Evolutionary conservation across 768 basidiomycete genomes (phyloP).

Genomic region (Leccinum broughii): DNA sequence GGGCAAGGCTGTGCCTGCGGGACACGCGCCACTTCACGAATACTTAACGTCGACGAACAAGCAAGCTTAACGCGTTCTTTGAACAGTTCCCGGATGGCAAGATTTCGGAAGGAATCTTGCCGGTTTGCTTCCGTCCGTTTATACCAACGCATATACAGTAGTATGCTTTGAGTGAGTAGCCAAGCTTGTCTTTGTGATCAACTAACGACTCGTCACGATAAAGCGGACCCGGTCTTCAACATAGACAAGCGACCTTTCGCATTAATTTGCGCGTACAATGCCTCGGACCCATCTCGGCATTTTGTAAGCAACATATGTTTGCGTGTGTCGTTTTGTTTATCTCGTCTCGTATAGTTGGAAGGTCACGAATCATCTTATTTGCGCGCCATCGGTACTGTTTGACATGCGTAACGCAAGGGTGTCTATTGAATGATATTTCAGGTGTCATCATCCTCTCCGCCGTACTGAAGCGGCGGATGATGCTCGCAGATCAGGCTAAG

Average conservation of each 20-base stretch:
- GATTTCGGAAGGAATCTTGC: constrained; percentile 85
- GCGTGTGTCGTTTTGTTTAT: constrained; percentile 9
- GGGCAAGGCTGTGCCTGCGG: too few species aligned
- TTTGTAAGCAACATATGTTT: constrained; percentile 54
- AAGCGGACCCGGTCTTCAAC: constrained; percentile 80
- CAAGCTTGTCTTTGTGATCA: neutral
- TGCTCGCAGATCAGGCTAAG: too few species aligned
- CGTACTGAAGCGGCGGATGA: too few species aligned
- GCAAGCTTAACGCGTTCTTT: constrained; percentile 75
- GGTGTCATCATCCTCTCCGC: constrained; percentile 93
- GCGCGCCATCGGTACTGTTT: constrained; percentile 72
- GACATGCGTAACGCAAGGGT: neutral
- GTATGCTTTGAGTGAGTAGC: constrained; percentile 77
- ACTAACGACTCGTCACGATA: constrained; percentile 4
- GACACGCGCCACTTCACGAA: constrained; percentile 49
- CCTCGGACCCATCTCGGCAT: constrained; percentile 73
- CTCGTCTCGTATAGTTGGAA: constrained; percentile 57
- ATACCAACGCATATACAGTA: constrained; percentile 73
- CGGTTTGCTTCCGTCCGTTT: constrained; percentile 78
- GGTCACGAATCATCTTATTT: constrained; percentile 90
- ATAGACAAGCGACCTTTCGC: constrained; percentile 86
- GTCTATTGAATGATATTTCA: constrained; percentile 18
- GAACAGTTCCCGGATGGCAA: constrained; percentile 79
- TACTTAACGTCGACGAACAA: constrained; percentile 68
- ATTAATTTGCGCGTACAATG: constrained; percentile 88